Evolutionary conservation across 2,329 filamentous ascomycete genomes (phyloP).

Genomic region (Alternaria tenuissima): DNA sequence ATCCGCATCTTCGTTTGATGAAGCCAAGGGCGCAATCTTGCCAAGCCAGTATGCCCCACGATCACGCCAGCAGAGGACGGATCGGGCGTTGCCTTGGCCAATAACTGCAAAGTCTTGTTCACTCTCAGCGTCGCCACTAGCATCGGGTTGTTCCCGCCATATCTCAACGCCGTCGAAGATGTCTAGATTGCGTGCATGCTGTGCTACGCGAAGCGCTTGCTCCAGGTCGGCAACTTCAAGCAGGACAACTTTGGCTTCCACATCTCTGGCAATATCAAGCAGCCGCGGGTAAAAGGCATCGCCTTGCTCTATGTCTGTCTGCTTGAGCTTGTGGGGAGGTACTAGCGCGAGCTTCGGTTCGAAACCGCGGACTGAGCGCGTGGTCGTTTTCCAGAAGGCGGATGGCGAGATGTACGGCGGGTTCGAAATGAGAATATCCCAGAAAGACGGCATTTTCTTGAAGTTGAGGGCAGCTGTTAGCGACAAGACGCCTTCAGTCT

Average conservation of each 20-base stretch:
- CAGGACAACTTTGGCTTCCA: conserved; percentile 65
- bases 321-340: conserved; percentile 15
- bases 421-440: conserved; percentile 80
- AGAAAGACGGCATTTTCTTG: conserved; percentile 29
- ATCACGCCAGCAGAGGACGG: conserved; percentile 54
- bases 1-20: conserved; percentile 4
- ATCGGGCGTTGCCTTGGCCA: conserved; percentile 54
- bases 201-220: conserved; percentile 72
- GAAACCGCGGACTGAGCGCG: conserved; percentile 77
- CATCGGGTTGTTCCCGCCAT: conserved; percentile 70
- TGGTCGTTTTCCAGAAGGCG: conserved; percentile 69
- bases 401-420: conserved; percentile 84
- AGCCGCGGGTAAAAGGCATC: conserved; percentile 75
- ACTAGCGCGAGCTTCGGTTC: conserved; percentile 86
- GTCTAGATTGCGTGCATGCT: conserved; percentile 47
- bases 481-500: conserved; percentile 12
- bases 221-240: conserved; percentile 75
- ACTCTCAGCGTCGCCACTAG: background rate
- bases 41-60: conserved; percentile 41
- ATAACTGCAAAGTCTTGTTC: conserved; percentile 37
- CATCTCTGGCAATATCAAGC: conserved; percentile 61
- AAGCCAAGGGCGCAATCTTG: conserved; percentile 1
- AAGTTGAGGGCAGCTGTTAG: conserved; percentile 29
- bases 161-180: conserved; percentile 64
- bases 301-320: conserved; percentile 38